Evolutionary conservation across 345 rosid species (phyloP).

Genomic region (Hibiscus syriacus): DNA sequence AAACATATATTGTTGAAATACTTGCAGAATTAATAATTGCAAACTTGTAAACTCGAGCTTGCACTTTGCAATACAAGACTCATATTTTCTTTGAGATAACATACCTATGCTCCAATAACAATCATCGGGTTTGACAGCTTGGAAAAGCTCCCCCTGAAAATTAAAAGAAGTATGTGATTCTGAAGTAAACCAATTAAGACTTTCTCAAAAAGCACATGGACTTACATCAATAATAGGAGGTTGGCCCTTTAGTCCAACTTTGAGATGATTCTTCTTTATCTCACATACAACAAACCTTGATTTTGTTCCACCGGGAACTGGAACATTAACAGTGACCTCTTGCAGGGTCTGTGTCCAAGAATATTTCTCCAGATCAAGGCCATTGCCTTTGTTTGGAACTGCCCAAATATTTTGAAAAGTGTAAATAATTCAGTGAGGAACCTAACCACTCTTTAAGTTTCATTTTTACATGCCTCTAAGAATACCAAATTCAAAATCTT

Average conservation of each 20-base stretch:
- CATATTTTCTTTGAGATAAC: slow-evolving; percentile 5
- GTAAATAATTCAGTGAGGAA: background rate
- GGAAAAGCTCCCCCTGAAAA: slow-evolving; percentile 63
- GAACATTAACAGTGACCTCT: slow-evolving; percentile 64
- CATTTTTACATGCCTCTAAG: background rate
- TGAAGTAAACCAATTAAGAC: background rate
- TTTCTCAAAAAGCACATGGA: background rate
- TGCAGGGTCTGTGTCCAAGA: slow-evolving; percentile 93
- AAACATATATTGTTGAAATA: background rate
- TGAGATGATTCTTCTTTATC: slow-evolving; percentile 75
- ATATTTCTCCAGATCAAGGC: slow-evolving; percentile 79
- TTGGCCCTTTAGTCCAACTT: slow-evolving; percentile 83
- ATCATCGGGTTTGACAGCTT: slow-evolving; percentile 68
- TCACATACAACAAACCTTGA: slow-evolving; percentile 61
- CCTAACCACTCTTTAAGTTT: background rate
- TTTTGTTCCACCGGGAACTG: slow-evolving; percentile 73
- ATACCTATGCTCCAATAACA: slow-evolving; percentile 92
- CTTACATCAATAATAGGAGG: slow-evolving; percentile 82
- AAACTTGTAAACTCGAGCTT: background rate
- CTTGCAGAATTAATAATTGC: background rate
- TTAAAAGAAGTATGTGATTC: background rate
- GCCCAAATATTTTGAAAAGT: slow-evolving; percentile 8
- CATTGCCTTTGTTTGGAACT: slow-evolving; percentile 87
- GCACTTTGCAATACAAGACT: background rate
- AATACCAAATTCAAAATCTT: background rate